phyloP scores from a whole-genome alignment of 2,329 filamentous ascomycete species.

The Cryphonectria naterciae region DNA sequence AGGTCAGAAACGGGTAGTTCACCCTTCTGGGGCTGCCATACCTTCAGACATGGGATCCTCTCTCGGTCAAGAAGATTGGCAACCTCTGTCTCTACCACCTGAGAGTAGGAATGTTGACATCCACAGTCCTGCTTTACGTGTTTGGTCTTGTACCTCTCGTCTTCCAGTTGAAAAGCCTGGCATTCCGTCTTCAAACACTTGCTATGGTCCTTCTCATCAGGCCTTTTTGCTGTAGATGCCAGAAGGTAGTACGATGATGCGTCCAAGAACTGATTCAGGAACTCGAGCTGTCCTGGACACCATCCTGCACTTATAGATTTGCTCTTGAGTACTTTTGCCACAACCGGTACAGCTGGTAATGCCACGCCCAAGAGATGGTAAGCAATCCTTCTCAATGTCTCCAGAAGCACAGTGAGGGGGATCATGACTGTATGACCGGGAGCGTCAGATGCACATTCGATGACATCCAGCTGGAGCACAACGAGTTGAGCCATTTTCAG shows the following conservation, averaged over 20 bases:
- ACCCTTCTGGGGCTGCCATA: neutral
- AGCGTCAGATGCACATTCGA: neutral
- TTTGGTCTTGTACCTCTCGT: neutral
- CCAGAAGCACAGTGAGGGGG: neutral
- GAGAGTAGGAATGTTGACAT: neutral
- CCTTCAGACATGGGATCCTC: neutral
- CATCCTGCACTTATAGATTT: neutral
- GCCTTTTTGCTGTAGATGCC: neutral
- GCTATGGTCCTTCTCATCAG: neutral
- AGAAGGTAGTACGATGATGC: conserved; percentile 5
- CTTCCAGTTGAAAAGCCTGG: neutral
- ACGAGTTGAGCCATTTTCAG: neutral
- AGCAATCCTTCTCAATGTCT: neutral
- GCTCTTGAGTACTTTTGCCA: neutral
- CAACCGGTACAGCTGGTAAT: neutral
- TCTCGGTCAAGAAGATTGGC: neutral
- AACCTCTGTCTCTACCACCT: neutral
- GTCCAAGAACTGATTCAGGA: neutral
- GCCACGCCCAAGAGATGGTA: neutral
- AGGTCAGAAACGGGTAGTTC: neutral
- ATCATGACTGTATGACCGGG: neutral
- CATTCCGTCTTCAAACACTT: neutral
- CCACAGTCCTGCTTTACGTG: neutral
- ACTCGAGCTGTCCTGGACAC: neutral
- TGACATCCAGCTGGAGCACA: neutral